phyloP scores from a whole-genome alignment of 805 yeast genomes.

The Sugiyamaella boreocaroliniensis region DNA sequence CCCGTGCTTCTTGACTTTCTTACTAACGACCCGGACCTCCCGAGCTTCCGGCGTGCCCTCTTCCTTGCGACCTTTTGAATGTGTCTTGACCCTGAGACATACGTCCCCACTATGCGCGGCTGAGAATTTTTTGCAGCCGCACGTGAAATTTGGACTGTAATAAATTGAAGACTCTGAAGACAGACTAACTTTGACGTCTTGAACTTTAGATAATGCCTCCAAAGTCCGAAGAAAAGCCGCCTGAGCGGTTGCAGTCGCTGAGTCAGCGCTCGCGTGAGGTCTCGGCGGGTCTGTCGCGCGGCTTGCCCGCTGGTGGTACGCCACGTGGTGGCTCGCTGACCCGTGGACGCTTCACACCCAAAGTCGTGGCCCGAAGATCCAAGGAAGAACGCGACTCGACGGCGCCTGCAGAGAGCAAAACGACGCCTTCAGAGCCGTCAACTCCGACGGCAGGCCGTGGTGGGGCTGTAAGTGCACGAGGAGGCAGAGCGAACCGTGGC shows the following conservation, averaged over 20 bases:
- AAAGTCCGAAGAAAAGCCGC: neutral
- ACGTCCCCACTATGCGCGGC: too few relatives aligned
- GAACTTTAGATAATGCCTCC: neutral
- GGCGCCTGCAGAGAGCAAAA: constrained; percentile 48
- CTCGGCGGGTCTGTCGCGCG: neutral
- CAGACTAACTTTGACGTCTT: too few relatives aligned
- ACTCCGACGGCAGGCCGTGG: constrained; percentile 9
- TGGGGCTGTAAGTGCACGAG: constrained; percentile 16
- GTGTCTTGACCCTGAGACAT: too few relatives aligned
- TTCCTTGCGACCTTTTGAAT: too few relatives aligned
- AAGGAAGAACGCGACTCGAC: constrained; percentile 77
- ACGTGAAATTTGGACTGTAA: neutral
- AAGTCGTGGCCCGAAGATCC: constrained; percentile 74
- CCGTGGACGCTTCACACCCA: constrained; percentile 65
- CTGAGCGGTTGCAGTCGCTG: constrained; percentile 2
- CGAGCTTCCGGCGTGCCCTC: too few relatives aligned
- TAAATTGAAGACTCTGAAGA: too few relatives aligned
- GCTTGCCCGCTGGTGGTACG: neutral
- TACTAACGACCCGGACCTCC: too few relatives aligned
- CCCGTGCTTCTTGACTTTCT: too few relatives aligned
- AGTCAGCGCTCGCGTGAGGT: constrained; percentile 1
- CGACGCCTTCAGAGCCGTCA: constrained; percentile 26
- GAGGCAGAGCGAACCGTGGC: constrained; percentile 16
- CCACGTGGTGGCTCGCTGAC: constrained; percentile 6
- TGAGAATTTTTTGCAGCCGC: constrained; percentile 3